Percentiles rank a stretch among this genome's conserved stretches.
These are phyloP conservation scores for Pestalotiopsis sp. DNA, from an alignment of 2,329 filamentous ascomycete species.

Conservation along the genomic window DNA sequence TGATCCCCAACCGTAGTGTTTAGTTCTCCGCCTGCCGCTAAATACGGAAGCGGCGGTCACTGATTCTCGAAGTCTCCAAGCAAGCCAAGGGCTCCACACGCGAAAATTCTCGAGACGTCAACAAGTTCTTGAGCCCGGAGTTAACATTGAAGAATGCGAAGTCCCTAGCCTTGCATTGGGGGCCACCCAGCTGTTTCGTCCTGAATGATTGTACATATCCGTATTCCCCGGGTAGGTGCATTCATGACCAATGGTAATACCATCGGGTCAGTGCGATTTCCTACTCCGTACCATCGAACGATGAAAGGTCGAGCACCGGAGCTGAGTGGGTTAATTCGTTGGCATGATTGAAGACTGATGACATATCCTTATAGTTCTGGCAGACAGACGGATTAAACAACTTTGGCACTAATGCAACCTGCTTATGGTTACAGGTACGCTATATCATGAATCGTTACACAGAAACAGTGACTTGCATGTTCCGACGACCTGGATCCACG, in stretches of 20 bases:
- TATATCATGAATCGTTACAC: not conserved
- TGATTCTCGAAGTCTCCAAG: not conserved
- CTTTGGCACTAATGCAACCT: conserved; percentile 2
- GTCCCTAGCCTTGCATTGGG: not conserved
- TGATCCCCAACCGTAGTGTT: not conserved
- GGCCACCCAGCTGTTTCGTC: too few relatives aligned
- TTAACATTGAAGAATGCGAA: not conserved
- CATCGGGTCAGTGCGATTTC: not conserved
- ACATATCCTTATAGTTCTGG: not conserved
- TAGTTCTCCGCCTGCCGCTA: not conserved
- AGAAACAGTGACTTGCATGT: not conserved
- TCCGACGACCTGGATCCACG: not conserved
- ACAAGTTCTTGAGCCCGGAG: not conserved
- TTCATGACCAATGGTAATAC: not conserved
- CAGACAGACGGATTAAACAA: not conserved
- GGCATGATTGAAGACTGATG: not conserved
- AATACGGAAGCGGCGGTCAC: not conserved
- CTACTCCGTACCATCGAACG: not conserved
- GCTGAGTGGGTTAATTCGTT: not conserved
- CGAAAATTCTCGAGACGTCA: not conserved
- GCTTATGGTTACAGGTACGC: not conserved
- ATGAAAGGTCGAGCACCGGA: not conserved
- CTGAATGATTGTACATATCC: too few relatives aligned
- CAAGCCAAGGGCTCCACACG: not conserved
- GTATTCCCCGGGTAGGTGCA: not conserved